Evolutionary conservation across 83 land plant species (phyloP).

Genomic region (Picea mariana): DNA sequence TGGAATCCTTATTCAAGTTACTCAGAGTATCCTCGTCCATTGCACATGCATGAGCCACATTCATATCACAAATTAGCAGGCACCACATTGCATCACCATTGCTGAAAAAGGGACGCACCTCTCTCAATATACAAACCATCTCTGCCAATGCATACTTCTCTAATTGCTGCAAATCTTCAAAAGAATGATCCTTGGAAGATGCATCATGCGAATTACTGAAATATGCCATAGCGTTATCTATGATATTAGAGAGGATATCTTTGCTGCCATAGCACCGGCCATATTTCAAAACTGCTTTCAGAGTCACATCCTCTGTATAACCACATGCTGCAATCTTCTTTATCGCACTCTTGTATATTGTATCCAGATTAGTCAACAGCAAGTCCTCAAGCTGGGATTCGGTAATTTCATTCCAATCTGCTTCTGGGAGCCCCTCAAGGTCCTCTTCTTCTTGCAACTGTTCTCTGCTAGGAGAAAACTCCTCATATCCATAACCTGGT

Average conservation of each 20-base stretch:
- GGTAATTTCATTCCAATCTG: slow-evolving; percentile 71
- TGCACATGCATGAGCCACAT: slow-evolving; percentile 78
- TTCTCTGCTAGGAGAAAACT: not conserved
- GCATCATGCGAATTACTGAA: slow-evolving; percentile 48
- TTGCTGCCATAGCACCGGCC: slow-evolving; percentile 67
- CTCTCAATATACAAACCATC: slow-evolving; percentile 67
- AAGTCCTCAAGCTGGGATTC: slow-evolving; percentile 77
- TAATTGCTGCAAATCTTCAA: slow-evolving; percentile 62
- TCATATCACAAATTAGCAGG: slow-evolving; percentile 79
- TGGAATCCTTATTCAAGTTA: slow-evolving; percentile 28
- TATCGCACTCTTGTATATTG: slow-evolving; percentile 62
- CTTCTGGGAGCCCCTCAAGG: slow-evolving; percentile 47
- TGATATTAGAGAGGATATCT: slow-evolving; percentile 68
- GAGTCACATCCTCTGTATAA: slow-evolving; percentile 69
- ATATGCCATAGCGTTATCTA: slow-evolving; percentile 67
- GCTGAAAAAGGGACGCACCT: slow-evolving; percentile 66
- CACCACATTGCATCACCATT: slow-evolving; percentile 93
- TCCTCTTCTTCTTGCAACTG: slow-evolving; percentile 34
- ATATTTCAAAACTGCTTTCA: slow-evolving; percentile 61
- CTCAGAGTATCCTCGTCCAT: slow-evolving; percentile 47
- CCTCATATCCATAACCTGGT: slow-evolving; percentile 11
- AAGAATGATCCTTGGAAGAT: slow-evolving; percentile 43
- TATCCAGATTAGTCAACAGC: slow-evolving; percentile 59
- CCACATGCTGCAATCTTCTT: slow-evolving; percentile 63
- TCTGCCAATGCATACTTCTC: slow-evolving; percentile 60